These are phyloP conservation scores for Cadophora sp. DNA, from an alignment of 2,329 filamentous ascomycete genomes.

Conservation along the genomic window DNA sequence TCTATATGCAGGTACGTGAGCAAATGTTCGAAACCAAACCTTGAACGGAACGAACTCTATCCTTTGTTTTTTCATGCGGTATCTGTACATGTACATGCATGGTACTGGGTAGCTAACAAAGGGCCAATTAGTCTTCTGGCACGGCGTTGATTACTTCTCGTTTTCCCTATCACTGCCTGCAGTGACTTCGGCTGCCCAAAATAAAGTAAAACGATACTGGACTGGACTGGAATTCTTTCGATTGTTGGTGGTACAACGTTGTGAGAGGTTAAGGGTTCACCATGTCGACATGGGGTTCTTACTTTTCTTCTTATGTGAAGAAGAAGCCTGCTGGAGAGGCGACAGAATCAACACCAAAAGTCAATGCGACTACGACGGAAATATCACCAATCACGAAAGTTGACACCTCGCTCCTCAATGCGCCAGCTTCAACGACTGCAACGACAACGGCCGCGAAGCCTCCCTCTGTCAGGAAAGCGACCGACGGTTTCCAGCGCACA, in stretches of 20 bases:
- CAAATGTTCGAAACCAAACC: slow-evolving; percentile 1
- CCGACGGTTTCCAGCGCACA: slow-evolving; percentile 13
- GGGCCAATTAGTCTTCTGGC: background rate
- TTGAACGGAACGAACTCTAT: background rate
- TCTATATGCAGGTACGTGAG: slow-evolving; percentile 9
- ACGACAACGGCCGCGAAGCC: background rate
- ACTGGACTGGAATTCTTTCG: background rate
- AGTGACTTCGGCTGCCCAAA: background rate
- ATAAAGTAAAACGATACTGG: background rate
- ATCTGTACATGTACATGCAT: background rate
- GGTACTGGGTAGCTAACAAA: background rate
- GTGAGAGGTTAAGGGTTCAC: background rate
- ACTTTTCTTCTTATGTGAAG: slow-evolving; percentile 25
- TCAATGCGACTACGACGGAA: background rate
- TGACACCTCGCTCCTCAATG: background rate
- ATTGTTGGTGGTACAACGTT: background rate
- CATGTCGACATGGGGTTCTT: slow-evolving; percentile 22
- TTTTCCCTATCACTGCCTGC: background rate
- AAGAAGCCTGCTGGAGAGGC: slow-evolving; percentile 17
- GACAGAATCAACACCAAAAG: background rate
- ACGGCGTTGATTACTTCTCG: background rate
- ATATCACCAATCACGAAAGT: background rate
- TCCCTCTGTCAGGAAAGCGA: background rate
- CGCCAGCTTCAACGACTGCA: background rate
- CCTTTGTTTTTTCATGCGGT: slow-evolving; percentile 1